phyloP scores from a whole-genome alignment of 1,139 yeast genomes.

The Pichia norvegensis region DNA sequence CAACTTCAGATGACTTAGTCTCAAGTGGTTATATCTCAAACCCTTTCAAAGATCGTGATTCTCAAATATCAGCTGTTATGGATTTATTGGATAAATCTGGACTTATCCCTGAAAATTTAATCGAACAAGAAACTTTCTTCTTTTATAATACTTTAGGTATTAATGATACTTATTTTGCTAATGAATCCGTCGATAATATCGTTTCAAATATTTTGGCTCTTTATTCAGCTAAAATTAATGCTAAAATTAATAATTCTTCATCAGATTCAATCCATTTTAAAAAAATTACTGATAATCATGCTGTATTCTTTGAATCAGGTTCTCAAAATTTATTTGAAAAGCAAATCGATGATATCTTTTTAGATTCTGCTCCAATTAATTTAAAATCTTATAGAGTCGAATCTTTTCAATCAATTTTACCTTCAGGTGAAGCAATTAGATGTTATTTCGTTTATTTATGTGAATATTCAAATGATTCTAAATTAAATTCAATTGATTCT shows the following conservation, averaged over 20 bases:
- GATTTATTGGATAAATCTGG: constrained; percentile 79
- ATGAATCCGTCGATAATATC: constrained; percentile 72
- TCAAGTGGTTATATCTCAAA: constrained; percentile 60
- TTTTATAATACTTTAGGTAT: constrained; percentile 84
- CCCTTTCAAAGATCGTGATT: constrained; percentile 74
- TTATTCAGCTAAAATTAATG: constrained; percentile 89
- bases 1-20: constrained; percentile 24
- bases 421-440: constrained; percentile 29
- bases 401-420: constrained; percentile 66
- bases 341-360: constrained; percentile 72
- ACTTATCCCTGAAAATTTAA: constrained; percentile 78
- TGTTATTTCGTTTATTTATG: constrained; percentile 86
- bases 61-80: constrained; percentile 74
- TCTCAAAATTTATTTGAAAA: constrained; percentile 40
- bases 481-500: constrained; percentile 21
- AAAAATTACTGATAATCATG: constrained; percentile 76
- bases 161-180: constrained; percentile 86
- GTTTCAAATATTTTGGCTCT: constrained; percentile 79
- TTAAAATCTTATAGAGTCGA: constrained; percentile 62
- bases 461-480: constrained; percentile 37
- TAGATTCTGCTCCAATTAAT: constrained; percentile 40
- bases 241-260: constrained; percentile 46
- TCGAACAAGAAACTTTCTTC: constrained; percentile 85
- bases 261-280: constrained; percentile 58
- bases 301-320: constrained; percentile 73